A percentile compares a stretch with the other conserved stretches of the same genome.
Conservation (phyloP, 1,139 yeast genomes). For the Pneumocystis sp. region DNA sequence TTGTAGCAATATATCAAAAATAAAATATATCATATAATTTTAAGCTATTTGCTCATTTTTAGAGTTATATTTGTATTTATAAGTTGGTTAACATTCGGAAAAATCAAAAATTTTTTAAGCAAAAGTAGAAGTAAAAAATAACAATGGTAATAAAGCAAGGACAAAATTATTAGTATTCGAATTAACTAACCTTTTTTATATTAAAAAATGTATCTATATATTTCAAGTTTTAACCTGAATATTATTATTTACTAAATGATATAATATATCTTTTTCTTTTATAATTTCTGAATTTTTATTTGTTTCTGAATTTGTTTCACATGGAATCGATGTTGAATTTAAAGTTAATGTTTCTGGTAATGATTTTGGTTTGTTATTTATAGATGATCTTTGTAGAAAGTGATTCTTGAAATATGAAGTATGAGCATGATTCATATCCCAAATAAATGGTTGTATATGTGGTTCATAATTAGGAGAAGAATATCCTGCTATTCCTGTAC, state of each 20-base stretch:
- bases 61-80: background rate
- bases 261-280: background rate
- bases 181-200: background rate
- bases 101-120: background rate
- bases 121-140: background rate
- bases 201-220: background rate
- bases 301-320: background rate
- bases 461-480: background rate
- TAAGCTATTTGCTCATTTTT: background rate
- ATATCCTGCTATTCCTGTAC: background rate
- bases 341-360: background rate
- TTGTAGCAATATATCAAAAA: background rate
- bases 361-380: background rate
- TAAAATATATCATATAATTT: background rate
- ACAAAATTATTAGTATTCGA: background rate
- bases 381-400: background rate
- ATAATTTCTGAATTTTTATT: background rate
- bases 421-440: background rate
- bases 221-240: background rate
- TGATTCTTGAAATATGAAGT: background rate
- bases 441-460: background rate
- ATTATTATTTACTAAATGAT: background rate
- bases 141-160: background rate
- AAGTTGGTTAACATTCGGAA: background rate
- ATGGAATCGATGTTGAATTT: background rate